These are phyloP conservation scores for Platanthera guangdongensis DNA, from an alignment of 106 monocot species.

Conservation along the genomic window DNA sequence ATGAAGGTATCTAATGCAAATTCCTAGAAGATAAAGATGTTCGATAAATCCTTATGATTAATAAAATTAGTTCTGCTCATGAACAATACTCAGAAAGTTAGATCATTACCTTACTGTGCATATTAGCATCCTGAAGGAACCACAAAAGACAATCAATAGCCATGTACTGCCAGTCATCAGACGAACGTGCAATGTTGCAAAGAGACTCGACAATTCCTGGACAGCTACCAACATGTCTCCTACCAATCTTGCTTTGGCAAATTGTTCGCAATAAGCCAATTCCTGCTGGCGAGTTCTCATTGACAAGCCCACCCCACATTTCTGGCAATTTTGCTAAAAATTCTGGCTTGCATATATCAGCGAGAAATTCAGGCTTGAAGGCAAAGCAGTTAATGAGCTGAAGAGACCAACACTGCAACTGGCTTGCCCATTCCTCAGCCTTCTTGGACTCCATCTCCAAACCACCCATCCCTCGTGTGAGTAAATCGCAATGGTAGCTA, in stretches of 20 bases:
- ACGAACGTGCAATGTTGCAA: constrained; percentile 84
- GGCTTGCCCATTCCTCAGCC: constrained; percentile 99
- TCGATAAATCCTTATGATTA: too few species aligned
- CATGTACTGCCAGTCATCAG: constrained; percentile 99
- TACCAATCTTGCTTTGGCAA: constrained; percentile 85
- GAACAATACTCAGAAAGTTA: too few species aligned
- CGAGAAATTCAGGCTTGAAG: constrained; percentile 91
- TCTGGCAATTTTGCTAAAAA: constrained; percentile 75
- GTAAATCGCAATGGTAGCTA: constrained; percentile 93
- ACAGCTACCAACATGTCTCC: constrained; percentile 56
- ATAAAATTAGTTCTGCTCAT: too few species aligned
- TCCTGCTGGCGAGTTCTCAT: constrained; percentile 97
- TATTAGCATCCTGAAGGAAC: constrained; percentile 59
- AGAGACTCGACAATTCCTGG: constrained; percentile 65
- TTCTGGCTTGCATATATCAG: constrained; percentile 81
- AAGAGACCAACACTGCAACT: constrained; percentile 98
- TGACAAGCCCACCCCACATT: constrained; percentile 99
- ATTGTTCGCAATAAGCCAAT: constrained; percentile 88
- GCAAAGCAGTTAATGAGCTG: constrained; percentile 99
- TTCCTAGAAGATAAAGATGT: too few species aligned
- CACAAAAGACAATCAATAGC: constrained; percentile 95
- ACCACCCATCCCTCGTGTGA: constrained; percentile 97
- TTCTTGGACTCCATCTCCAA: constrained; percentile 96
- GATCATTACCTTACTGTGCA: too few species aligned
- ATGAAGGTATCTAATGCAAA: too few species aligned